Evolutionary conservation across 2,329 filamentous ascomycete species (phyloP).

Genomic region (Hypoxylon sp.): DNA sequence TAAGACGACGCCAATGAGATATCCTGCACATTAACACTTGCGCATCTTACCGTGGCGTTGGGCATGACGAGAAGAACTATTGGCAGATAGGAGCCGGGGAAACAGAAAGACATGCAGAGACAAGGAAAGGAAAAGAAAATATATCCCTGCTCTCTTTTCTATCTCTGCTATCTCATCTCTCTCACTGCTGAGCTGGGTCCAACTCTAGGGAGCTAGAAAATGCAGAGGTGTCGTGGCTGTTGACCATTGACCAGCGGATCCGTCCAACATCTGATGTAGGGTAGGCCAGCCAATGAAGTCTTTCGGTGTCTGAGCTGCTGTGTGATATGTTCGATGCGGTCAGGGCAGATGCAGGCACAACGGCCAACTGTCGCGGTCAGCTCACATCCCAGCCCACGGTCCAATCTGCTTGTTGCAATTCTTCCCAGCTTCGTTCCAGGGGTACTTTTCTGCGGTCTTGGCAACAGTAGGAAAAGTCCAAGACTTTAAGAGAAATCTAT

Average conservation of each 20-base stretch:
- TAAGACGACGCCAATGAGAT: constrained; percentile 30
- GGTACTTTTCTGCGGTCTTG: constrained; percentile 19
- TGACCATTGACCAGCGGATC: constrained; percentile 14
- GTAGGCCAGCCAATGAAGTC: constrained; percentile 30
- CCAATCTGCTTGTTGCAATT: constrained; percentile 22
- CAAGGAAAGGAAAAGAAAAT: constrained; percentile 23
- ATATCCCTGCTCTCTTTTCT: constrained; percentile 6
- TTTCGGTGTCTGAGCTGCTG: constrained; percentile 10
- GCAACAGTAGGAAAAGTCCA: constrained; percentile 1
- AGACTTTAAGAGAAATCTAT: neutral
- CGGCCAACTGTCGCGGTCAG: constrained; percentile 8
- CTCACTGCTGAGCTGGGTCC: constrained; percentile 4
- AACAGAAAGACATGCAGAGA: constrained; percentile 13
- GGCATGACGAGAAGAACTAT: constrained; percentile 27
- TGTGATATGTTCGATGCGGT: constrained; percentile 26
- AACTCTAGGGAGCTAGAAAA: constrained; percentile 6
- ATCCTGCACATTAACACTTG: constrained; percentile 19
- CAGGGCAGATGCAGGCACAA: constrained; percentile 23
- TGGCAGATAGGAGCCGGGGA: constrained; percentile 28
- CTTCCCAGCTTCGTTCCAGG: constrained; percentile 11
- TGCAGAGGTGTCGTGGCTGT: constrained; percentile 23
- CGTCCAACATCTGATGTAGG: constrained; percentile 10
- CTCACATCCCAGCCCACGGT: constrained; percentile 6
- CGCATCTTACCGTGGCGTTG: constrained; percentile 26
- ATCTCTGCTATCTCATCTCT: too few species aligned